Evolutionary conservation across 805 yeast species (phyloP), one percentile per base, ranked within the genome.

Genomic region (Kodamaea kakaduensis): DNA sequence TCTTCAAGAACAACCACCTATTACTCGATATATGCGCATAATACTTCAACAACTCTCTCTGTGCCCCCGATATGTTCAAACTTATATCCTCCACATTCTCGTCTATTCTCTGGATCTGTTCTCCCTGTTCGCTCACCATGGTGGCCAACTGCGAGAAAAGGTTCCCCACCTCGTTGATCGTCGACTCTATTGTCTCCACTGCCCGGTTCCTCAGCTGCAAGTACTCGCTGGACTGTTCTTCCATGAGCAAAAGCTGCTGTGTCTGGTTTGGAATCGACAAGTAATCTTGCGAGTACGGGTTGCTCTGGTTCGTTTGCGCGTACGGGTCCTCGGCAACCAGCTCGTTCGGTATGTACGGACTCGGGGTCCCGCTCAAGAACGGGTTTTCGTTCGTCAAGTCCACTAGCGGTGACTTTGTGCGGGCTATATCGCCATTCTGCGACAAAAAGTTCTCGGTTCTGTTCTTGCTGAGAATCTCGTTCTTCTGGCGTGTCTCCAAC

Each of bases 101-200:
- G 61, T 93, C 98, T 44, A 93, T 93, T 53, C 97, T 71, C 59
- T 90, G 97, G 38, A 93, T 90, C 10, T 84, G 84, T 50, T 93
- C 98, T 25, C 97, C 90, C 61, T 93, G 98, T 58, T 93, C 97
- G 43, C 85, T 88, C 6, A 93, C 97, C 97, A 93, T 90, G 1
- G 95, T 83, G 4, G 97, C 96, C 49, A 93, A 70, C 60, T 93
- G 98, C 50, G 85, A 90, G 64, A 93, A 93, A 41, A 93, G 70
- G 32, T 84, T 83, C 27, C 98, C 98, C 32, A 93, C 95, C 59
- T 93, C 97, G 52, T 90, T 90, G 42, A 93, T 93, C 0, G 98
- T 93, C n/a, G 87, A 75, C 56, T 93, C 98, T 33, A 93, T 93
- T 0, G 97, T 86, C 54, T 90, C 97, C 34, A 93, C 96, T 0